Evolutionary conservation across 805 yeast species (phyloP), one percentile per base, ranked within the genome.

Genomic region (Yarrowia sp.): DNA sequence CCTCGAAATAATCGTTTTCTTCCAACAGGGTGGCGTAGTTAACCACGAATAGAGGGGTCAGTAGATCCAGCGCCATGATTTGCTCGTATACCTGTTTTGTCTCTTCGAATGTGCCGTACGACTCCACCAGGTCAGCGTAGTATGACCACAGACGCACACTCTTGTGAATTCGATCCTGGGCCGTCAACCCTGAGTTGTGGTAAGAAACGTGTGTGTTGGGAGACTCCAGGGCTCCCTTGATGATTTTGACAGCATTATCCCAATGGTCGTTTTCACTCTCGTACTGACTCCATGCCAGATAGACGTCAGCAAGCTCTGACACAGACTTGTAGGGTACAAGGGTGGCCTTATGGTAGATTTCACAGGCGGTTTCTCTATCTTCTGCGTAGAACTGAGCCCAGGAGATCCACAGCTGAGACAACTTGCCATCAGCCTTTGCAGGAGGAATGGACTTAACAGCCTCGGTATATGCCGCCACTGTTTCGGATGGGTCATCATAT

Each of bases 231-330:
- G 84, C 81, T 2, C 79, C 76, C 12, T 77, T 75, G 66, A 83
- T 69, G 14, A 83, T 76, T 40, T 71, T 73, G 28, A 77, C 70
- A 3, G 83, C 83, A 19, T 73, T 74, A 0, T 80, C 82, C 21
- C 84, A 73, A 62, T 85, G 79, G 22, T 79, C 83, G 17, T 77
- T 74, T 24, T 81, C 76, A 32, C 89, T 70, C 66, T 87, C 88
- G 74, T 84, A 76, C 65, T 88, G 88, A 6, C 88, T 79, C 97
- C 97, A 92, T 17, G 80, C 81, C n/a, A 83, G 76, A 82, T 91
- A 89, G 7, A 92, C 73, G 2, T 81, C 81, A 1, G 86, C 89
- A 21, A 91, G 75, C 66, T 91, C 97, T 22, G 83, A 82, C 0
- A 84, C 75, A 16, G 80, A 75, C 26, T 77, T 80, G 74, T 81